Conservation (phyloP, 148 eudicot genomes). For the Salicornia ramosissima region DNA sequence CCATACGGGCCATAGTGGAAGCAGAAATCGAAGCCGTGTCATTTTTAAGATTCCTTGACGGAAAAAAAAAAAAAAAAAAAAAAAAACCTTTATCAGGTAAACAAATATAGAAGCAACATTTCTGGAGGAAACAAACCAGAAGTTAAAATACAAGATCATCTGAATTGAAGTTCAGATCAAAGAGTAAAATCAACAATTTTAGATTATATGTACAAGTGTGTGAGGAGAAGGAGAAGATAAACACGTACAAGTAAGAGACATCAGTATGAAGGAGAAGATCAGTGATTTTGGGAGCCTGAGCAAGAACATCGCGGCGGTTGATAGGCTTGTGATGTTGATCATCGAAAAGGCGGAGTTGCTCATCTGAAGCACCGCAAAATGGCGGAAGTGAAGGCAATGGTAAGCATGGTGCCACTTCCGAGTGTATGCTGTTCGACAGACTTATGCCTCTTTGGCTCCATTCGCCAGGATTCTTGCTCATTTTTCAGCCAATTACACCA, state of each 20-base stretch:
- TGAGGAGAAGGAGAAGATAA: neutral
- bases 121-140: too few relatives aligned
- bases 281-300: constrained; percentile 61
- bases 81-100: too few relatives aligned
- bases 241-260: constrained; percentile 79
- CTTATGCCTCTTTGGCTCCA: constrained; percentile 59
- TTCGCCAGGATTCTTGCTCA: constrained; percentile 29
- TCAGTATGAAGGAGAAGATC: constrained; percentile 68
- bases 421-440: constrained; percentile 71
- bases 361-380: constrained; percentile 72
- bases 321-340: constrained; percentile 36
- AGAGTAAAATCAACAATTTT: neutral
- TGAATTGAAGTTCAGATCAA: too few relatives aligned
- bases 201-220: too few relatives aligned
- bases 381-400: constrained; percentile 88
- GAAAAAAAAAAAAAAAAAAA: constrained; percentile 8
- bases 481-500: neutral
- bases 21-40: constrained; percentile 33
- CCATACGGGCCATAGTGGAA: constrained; percentile 38
- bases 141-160: too few relatives aligned
- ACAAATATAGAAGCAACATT: too few relatives aligned
- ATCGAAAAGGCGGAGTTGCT: constrained; percentile 58
- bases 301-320: constrained; percentile 46
- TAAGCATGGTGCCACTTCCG: constrained; percentile 84
- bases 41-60: constrained; percentile 59